These are phyloP conservation scores for Cryphonectria parasitica DNA, from an alignment of 2,329 filamentous ascomycete genomes.

Conservation along the genomic window DNA sequence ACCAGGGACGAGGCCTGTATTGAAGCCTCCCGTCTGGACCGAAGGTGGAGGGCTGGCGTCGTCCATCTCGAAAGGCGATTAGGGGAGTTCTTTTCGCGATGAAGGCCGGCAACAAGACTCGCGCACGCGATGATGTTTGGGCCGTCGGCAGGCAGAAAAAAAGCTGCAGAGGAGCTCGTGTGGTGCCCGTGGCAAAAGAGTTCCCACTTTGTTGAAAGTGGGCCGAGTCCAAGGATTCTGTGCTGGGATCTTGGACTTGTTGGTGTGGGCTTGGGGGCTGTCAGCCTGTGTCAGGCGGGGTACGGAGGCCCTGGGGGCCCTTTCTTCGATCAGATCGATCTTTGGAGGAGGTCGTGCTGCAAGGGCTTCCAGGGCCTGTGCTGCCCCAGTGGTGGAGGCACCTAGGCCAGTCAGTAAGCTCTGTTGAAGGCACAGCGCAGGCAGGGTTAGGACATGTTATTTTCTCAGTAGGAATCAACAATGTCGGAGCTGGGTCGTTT, in stretches of 20 bases:
- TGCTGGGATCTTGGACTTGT: neutral
- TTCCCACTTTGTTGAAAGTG: slow-evolving; percentile 6
- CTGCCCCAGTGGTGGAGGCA: neutral
- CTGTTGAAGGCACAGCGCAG: neutral
- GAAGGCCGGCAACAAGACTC: slow-evolving; percentile 14
- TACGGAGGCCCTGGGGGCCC: too few species aligned
- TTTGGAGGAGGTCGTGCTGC: neutral
- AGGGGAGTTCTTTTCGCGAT: slow-evolving; percentile 4
- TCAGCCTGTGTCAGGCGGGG: neutral
- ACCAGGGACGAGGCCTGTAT: slow-evolving; percentile 6
- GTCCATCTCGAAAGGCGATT: slow-evolving; percentile 1
- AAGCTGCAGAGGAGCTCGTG: slow-evolving; percentile 12
- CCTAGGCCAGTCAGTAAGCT: neutral
- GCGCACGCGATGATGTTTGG: neutral
- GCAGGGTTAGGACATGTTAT: neutral
- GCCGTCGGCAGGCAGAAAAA: slow-evolving; percentile 17
- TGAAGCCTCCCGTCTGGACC: slow-evolving; percentile 7
- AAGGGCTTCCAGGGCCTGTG: neutral
- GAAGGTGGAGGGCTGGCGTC: slow-evolving; percentile 3
- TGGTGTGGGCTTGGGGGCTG: neutral
- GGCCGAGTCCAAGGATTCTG: neutral
- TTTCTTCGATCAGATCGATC: neutral
- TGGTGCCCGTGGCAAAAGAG: slow-evolving; percentile 22
- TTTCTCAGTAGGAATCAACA: neutral
- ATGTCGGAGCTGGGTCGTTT: neutral